phyloP scores from a whole-genome alignment of 2,329 filamentous ascomycete species.

The Rugonectria rugulosa region DNA sequence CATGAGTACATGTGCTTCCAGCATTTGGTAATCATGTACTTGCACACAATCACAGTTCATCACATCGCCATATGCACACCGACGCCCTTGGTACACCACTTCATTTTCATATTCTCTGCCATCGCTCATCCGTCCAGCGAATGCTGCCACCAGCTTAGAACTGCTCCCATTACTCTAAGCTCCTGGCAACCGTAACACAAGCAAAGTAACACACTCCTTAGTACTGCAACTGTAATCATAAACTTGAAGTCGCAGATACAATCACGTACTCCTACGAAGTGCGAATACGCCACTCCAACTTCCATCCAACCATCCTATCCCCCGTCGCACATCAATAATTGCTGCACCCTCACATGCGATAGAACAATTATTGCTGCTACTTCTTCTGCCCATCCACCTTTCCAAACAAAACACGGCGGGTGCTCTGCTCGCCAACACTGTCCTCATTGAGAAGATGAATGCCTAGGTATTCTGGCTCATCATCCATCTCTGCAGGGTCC shows the following conservation, averaged over 20 bases:
- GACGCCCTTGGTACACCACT: too few relatives aligned
- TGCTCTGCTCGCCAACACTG: conserved; percentile 11
- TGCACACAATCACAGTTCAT: too few relatives aligned
- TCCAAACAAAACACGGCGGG: conserved; percentile 23
- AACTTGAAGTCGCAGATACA: conserved; percentile 16
- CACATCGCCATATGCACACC: too few relatives aligned
- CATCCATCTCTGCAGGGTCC: conserved; percentile 4
- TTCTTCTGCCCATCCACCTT: conserved; percentile 19
- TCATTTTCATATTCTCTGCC: neutral
- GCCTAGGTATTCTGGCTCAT: neutral
- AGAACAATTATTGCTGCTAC: conserved; percentile 22
- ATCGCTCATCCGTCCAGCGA: conserved; percentile 13
- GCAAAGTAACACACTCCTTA: conserved; percentile 7
- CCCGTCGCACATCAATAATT: conserved; percentile 25
- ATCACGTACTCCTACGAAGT: conserved; percentile 14
- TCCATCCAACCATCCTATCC: conserved; percentile 37
- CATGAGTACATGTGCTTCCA: too few relatives aligned
- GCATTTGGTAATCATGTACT: too few relatives aligned
- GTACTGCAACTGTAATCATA: conserved; percentile 7
- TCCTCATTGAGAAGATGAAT: conserved; percentile 1
- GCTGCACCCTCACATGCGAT: conserved; percentile 21
- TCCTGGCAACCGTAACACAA: conserved; percentile 14
- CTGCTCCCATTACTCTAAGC: conserved; percentile 14
- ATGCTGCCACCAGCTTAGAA: conserved; percentile 1
- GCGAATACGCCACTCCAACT: conserved; percentile 16